phyloP scores from a whole-genome alignment of 2,329 filamentous ascomycete genomes.

The Colletotrichum sp. region DNA sequence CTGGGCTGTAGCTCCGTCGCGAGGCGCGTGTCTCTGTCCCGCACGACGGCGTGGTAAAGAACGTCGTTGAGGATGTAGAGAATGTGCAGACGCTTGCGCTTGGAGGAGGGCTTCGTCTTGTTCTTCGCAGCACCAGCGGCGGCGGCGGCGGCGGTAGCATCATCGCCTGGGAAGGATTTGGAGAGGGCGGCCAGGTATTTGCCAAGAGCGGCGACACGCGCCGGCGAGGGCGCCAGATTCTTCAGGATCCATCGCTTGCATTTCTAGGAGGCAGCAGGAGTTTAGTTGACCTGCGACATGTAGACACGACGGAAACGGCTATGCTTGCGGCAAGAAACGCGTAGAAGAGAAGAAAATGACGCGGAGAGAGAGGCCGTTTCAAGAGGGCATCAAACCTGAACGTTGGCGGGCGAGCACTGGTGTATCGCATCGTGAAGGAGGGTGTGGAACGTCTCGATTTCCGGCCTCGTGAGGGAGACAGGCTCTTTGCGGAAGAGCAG shows the following conservation, averaged over 20 bases:
- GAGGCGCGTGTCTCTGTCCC: slow-evolving; percentile 54
- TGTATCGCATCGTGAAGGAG: slow-evolving; percentile 68
- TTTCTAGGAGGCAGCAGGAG: slow-evolving; percentile 62
- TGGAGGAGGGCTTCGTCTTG: slow-evolving; percentile 54
- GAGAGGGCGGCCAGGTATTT: slow-evolving; percentile 78
- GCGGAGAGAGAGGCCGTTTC: slow-evolving; percentile 25
- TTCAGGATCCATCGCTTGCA: slow-evolving; percentile 86
- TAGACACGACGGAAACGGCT: slow-evolving; percentile 17
- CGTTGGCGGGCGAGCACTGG: slow-evolving; percentile 79
- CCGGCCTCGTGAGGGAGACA: slow-evolving; percentile 69
- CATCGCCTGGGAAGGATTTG: slow-evolving; percentile 52
- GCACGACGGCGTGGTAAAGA: slow-evolving; percentile 70
- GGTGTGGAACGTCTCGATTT: slow-evolving; percentile 72
- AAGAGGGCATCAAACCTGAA: slow-evolving; percentile 76
- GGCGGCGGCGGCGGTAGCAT: not conserved
- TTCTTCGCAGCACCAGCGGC: not conserved
- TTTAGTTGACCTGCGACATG: slow-evolving; percentile 35
- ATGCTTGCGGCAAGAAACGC: not conserved
- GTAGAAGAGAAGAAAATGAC: slow-evolving; percentile 21
- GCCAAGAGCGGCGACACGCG: slow-evolving; percentile 70
- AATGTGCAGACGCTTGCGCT: slow-evolving; percentile 75
- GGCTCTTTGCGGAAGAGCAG: slow-evolving; percentile 78
- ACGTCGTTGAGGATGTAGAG: slow-evolving; percentile 82
- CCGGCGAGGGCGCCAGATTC: slow-evolving; percentile 71
- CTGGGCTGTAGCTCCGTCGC: slow-evolving; percentile 61